Percentiles rank a stretch among this genome's conserved stretches.
Conservation (phyloP, 164 flowering plant genomes). For the Umbilicus rupestris region DNA sequence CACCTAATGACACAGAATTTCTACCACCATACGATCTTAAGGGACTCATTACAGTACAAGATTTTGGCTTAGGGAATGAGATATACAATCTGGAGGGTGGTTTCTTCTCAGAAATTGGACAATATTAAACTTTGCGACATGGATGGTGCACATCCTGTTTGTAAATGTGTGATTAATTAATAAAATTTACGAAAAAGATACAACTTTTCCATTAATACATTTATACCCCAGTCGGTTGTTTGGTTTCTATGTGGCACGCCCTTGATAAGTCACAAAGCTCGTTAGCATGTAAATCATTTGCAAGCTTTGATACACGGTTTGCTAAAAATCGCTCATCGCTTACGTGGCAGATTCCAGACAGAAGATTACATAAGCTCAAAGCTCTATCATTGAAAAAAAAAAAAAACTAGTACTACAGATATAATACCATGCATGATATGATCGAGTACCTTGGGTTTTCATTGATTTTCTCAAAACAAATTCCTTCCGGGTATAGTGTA, state of each 20-base stretch:
- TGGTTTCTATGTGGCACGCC: too few species aligned
- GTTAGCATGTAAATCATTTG: slow-evolving; percentile 3
- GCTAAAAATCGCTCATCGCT: background rate
- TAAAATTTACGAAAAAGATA: too few species aligned
- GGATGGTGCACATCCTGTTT: background rate
- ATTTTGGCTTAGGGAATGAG: background rate
- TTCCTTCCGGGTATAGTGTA: background rate
- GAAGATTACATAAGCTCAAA: background rate
- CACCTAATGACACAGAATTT: background rate
- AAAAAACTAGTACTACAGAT: too few species aligned
- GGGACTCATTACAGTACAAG: background rate
- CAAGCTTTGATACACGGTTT: background rate
- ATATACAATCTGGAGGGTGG: background rate
- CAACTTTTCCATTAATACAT: too few species aligned
- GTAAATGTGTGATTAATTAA: background rate
- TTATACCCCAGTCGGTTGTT: too few species aligned
- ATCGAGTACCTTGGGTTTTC: background rate
- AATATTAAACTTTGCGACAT: background rate
- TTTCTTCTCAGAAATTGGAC: background rate
- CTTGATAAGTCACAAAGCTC: background rate
- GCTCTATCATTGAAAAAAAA: too few species aligned
- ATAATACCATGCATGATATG: background rate
- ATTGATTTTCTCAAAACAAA: background rate
- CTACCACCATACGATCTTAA: background rate
- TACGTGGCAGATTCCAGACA: background rate